A percentile compares a stretch with the other conserved stretches of the same genome.
These are phyloP conservation scores for Fusarium chlamydosporum DNA, from an alignment of 2,329 filamentous ascomycete species.

Conservation along the genomic window DNA sequence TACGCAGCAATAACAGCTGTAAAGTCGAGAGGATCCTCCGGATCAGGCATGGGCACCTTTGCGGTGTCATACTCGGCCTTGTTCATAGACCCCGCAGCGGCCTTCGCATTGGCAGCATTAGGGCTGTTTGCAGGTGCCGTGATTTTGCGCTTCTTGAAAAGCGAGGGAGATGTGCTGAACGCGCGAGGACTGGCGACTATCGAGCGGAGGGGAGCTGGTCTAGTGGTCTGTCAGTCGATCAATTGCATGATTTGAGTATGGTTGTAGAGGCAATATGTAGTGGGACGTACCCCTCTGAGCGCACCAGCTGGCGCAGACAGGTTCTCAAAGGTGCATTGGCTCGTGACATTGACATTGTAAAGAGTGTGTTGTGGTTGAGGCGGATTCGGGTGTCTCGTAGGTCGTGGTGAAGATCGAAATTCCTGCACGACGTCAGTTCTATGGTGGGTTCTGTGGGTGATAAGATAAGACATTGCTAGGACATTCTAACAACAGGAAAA, in stretches of 20 bases:
- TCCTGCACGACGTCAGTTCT: constrained; percentile 49
- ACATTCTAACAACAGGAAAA: neutral
- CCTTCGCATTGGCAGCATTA: constrained; percentile 37
- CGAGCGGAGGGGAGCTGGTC: constrained; percentile 39
- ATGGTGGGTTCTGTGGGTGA: constrained; percentile 25
- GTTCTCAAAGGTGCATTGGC: constrained; percentile 45
- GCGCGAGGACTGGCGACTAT: constrained; percentile 38
- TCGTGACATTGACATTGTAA: constrained; percentile 45
- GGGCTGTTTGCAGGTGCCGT: constrained; percentile 53
- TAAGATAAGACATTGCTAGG: constrained; percentile 47
- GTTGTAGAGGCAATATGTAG: neutral
- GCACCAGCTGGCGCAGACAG: constrained; percentile 46
- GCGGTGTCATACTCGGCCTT: constrained; percentile 43
- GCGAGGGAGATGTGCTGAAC: constrained; percentile 51
- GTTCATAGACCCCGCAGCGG: constrained; percentile 36
- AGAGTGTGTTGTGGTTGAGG: constrained; percentile 2
- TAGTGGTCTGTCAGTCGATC: constrained; percentile 36
- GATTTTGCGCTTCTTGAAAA: constrained; percentile 59
- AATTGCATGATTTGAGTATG: constrained; percentile 9
- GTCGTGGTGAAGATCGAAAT: constrained; percentile 33
- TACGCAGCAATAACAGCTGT: constrained; percentile 63
- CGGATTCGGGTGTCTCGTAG: constrained; percentile 2
- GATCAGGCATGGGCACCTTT: constrained; percentile 52
- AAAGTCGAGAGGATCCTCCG: constrained; percentile 64
- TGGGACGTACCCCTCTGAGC: constrained; percentile 45